Percentiles rank a stretch among this genome's conserved stretches.
Conservation (phyloP, 1,284 basidiomycete genomes). For the Quambalaria eucalypti region DNA sequence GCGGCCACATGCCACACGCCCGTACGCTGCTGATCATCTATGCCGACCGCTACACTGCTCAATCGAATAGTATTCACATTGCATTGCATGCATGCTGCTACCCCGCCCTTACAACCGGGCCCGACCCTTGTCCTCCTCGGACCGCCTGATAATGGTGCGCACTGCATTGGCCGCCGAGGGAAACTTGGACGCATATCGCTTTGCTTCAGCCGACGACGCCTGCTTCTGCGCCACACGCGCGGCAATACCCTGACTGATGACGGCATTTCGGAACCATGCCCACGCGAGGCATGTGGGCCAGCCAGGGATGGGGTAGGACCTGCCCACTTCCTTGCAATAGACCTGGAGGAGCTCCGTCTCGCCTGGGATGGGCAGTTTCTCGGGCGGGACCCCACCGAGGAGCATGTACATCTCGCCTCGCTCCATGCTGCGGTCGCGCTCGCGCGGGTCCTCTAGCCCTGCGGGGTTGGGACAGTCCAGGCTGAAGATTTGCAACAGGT, state of each 20-base stretch:
- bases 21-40: too few species aligned
- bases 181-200: constrained; percentile 28
- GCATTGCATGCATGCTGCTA: too few species aligned
- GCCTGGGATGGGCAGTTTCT: constrained; percentile 53
- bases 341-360: constrained; percentile 65
- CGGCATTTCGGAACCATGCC: constrained; percentile 76
- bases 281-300: constrained; percentile 74
- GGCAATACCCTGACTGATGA: constrained; percentile 87
- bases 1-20: too few species aligned
- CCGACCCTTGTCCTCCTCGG: too few species aligned
- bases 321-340: constrained; percentile 54
- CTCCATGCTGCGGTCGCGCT: constrained; percentile 5
- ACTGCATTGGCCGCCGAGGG: constrained; percentile 7
- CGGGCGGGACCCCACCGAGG: constrained; percentile 49
- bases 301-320: constrained; percentile 61
- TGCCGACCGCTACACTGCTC: too few species aligned
- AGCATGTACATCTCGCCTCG: constrained; percentile 20
- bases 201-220: constrained; percentile 64
- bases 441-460: constrained; percentile 10
- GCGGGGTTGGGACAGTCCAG: constrained; percentile 11
- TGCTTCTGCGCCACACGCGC: constrained; percentile 75
- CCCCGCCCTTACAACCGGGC: too few species aligned
- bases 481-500: constrained; percentile 63
- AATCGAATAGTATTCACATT: too few species aligned
- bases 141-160: background rate